Evolutionary conservation across 2,329 filamentous ascomycete genomes (phyloP), one percentile per base, ranked within the genome.

Genomic region (Trichoderma brevicompactum): DNA sequence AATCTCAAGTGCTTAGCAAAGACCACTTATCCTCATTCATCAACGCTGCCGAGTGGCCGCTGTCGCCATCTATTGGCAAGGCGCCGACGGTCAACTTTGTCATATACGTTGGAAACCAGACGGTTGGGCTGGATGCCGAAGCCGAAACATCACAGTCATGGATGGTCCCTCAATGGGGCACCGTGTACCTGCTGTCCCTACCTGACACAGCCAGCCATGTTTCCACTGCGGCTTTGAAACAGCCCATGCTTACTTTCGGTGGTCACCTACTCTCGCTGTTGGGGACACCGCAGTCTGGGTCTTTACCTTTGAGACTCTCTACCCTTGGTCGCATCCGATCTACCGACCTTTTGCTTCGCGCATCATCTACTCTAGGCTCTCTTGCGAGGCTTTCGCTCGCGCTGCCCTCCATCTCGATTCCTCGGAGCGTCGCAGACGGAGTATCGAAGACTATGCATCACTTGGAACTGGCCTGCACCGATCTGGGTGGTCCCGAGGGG

Each of bases 21-120:
- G 91, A 96, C 71, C 93, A 97, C 72, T 83, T 99, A 1, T 92
- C 92, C 43, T 94, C 92, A 1, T 99, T 99, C 74, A 93, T 99
- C 77, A 99, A 99, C 73, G 94, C 94, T 2, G 95, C 95, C 2
- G 95, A 99, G 79, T 99, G 95, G 95, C 95, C 95, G 0, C 79
- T 99, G 2, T 96, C 91, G 68, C 94, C 94, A 0, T 97, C 92
- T 65, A 98, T 99, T 70, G 95, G 94, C 48, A 88, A 87, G 17
- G 94, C 94, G 0, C 95, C 95, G 1, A 99, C 95, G 0, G 89
- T 99, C 73, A 98, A 99, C 78, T 98, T 99, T 75, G 89, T 98
- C 65, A 84, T 98, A 34, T 99, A 95, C 73, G 88, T 96, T 7
- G 92, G 94, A 6, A 88, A 92, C 65, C 86, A 90, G 66, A 92